phyloP scores from a whole-genome alignment of 225 moss, liverwort and hornwort species.

The Anthoceros angustus region DNA sequence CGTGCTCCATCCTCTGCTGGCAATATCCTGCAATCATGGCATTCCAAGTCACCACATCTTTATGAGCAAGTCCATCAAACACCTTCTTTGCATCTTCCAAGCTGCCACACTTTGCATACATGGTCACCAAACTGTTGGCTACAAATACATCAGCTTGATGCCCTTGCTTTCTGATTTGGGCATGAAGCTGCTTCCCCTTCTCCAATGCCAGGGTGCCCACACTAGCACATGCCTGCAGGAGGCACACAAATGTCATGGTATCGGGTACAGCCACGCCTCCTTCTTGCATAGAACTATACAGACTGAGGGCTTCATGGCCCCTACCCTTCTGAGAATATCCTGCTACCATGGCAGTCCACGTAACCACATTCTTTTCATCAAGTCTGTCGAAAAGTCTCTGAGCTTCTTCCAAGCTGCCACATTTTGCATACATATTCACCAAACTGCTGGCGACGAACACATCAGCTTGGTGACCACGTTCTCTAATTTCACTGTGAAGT shows the following conservation, averaged over 20 bases:
- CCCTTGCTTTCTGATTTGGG: not conserved
- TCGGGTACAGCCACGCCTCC: not conserved
- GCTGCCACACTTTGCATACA: not conserved
- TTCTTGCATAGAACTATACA: not conserved
- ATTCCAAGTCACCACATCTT: not conserved
- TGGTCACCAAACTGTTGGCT: not conserved
- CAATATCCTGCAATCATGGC: conserved; percentile 3
- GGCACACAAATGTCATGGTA: not conserved
- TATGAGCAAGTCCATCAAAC: not conserved
- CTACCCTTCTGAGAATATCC: not conserved
- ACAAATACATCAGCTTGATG: not conserved
- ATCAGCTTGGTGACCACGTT: not conserved
- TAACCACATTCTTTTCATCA: not conserved
- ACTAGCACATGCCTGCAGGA: conserved; percentile 1
- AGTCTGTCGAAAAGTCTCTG: not conserved
- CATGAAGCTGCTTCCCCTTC: conserved; percentile 1
- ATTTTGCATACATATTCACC: conserved; percentile 1
- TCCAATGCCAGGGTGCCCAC: not conserved
- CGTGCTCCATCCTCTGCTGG: not conserved
- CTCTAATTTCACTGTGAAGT: not conserved
- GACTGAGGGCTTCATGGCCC: not conserved
- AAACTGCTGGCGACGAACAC: not conserved
- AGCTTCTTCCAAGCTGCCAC: not conserved
- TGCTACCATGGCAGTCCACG: conserved; percentile 1
- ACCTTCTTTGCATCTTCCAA: not conserved